Evolutionary conservation across 1,284 basidiomycete genomes (phyloP), one percentile per base, ranked within the genome.

Genomic region (Vanrija pseudolonga): DNA sequence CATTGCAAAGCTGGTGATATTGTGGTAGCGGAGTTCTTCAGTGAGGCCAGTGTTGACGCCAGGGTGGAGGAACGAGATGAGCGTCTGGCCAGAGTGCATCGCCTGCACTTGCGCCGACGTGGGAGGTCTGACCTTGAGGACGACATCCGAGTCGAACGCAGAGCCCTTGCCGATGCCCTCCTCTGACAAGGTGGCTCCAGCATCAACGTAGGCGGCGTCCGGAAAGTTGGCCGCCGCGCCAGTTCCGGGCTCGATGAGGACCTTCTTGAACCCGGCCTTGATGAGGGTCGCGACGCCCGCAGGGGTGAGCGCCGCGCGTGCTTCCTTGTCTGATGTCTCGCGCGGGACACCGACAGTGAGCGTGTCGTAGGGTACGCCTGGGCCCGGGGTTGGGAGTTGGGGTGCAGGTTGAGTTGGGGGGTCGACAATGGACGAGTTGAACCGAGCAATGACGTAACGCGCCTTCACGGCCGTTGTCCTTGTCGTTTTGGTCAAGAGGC

Each of bases 41-140:
- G 90, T 83, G 47, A 87, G 79, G 26, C 79, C 74, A 69, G 85
- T 85, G 77, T 90, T 90, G 76, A 90, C 87, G 24, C 82, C 79
- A 17, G 89, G 88, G 74, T 90, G 88, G 63, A 91, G 72, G 73
- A 91, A 88, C n/a, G 87, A 89, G 60, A 91, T 85, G 55, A 89
- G 71, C 4, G 88, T 90, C 71, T 84, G 85, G 45, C 85, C 87
- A 64, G 84, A 78, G 67, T 83, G 87, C 62, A 90, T 68, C 51
- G 73, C 67, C 23, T 81, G 78, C 14, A 80, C 78, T 71, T 89
- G 88, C 12, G 53, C 47, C 6, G 47, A 22, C 3, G 55, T 55
- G 39, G 89, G 89, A 39, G 88, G 84, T 57, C 87, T 82, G 53
- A 91, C 88, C 81, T 90, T 90, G 59, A 91, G 80, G 65, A 89